Evolutionary conservation across 2,329 filamentous ascomycete genomes (phyloP), one percentile per base, ranked within the genome.

Genomic region (Metarhizium guizhouense): DNA sequence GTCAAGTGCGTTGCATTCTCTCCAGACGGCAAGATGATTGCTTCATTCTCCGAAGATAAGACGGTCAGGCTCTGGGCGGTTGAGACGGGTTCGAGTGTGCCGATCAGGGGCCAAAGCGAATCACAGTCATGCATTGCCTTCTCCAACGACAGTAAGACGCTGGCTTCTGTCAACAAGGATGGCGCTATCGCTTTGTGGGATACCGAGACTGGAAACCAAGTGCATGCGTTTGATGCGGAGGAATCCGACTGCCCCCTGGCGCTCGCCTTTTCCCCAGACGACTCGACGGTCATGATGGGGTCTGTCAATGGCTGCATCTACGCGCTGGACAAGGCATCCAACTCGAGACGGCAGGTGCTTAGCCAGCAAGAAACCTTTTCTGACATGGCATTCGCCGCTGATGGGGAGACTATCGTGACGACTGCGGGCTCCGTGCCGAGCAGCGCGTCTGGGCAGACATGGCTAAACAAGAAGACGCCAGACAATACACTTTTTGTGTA

Each of bases 1-100:
- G 54, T 62, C 14, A 45, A 5, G 7, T 55, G 55, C 14, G 43
- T 66, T n/a, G 54, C 54, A 6, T 64, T 64, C 50, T 60, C 63
- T 6, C 54, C 53, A 8, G 59, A 65, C 38, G 54, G 57, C n/a
- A 52, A 43, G 43, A 56, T 49, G 34, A 42, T 65, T 8, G 62
- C 57, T 36, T 64, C 61, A 6, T 57, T 49, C n/a, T 63, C 57
- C 2, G 6, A 51, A 2, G 60, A 64, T 40, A 14, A 49, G 11
- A 62, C 57, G 10, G 38, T 61, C 8, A 56, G 58, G 25, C 25
- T 64, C 4, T 65, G 60, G 60, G 59, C 59, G 11, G 38, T 55
- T 13, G 38, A 47, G 4, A 54, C 47, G 6, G 53, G 57, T 13
- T 53, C 48, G 13, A 58, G 54, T 47, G 45, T 59, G 49, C 54